phyloP scores from a whole-genome alignment of 257 asterid genomes.

The Capsicum rhomboideum region DNA sequence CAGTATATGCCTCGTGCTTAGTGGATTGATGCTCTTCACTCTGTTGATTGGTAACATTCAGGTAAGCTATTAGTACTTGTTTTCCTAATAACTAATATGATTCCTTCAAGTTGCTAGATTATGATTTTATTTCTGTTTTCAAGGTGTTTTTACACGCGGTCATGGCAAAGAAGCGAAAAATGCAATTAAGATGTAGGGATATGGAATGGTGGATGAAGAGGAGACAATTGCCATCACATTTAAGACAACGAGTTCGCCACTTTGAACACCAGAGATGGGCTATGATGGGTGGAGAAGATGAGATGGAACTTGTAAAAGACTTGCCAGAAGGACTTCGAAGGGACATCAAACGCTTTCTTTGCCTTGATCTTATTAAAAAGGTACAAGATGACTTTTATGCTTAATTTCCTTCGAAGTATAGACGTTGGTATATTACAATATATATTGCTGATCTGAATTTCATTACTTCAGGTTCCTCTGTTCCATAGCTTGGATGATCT shows the following conservation, averaged over 20 bases:
- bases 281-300: constrained; percentile 72
- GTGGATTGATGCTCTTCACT: constrained; percentile 89
- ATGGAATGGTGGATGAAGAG: constrained; percentile 99
- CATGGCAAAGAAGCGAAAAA: constrained; percentile 85
- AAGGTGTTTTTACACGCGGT: constrained; percentile 92
- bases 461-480: constrained; percentile 55
- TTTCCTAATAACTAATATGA: neutral
- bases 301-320: constrained; percentile 65
- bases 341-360: constrained; percentile 86
- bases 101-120: neutral
- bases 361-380: constrained; percentile 73
- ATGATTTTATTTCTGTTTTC: neutral
- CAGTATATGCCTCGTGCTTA: constrained; percentile 68
- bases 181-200: constrained; percentile 86
- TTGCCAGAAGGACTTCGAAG: constrained; percentile 88
- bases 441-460: neutral
- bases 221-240: constrained; percentile 70
- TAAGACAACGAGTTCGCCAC: constrained; percentile 73
- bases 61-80: constrained; percentile 24
- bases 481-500: constrained; percentile 82
- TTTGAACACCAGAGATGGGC: constrained; percentile 76
- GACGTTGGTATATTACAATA: neutral
- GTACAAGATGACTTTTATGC: constrained; percentile 14
- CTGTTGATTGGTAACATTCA: constrained; percentile 89
- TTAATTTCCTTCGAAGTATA: neutral